Percentiles rank a stretch among this genome's conserved stretches.
These are phyloP conservation scores for Leccinum variabile DNA, from an alignment of 1,284 basidiomycete genomes.

Conservation along the genomic window DNA sequence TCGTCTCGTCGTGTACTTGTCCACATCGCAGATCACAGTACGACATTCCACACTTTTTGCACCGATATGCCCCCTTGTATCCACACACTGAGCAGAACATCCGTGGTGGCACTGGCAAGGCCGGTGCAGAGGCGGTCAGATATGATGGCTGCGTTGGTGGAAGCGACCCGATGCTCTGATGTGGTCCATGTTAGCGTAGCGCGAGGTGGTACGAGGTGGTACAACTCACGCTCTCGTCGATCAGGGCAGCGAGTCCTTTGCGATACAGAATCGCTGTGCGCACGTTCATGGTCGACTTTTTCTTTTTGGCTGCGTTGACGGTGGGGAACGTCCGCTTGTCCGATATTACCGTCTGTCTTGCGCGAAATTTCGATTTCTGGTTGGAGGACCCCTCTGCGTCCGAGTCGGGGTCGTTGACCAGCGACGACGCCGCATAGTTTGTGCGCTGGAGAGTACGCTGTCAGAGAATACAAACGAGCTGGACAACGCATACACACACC, in stretches of 20 bases:
- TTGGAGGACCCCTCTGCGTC: slow-evolving; percentile 32
- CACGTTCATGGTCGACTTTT: slow-evolving; percentile 79
- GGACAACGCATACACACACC: slow-evolving; percentile 38
- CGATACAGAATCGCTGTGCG: slow-evolving; percentile 76
- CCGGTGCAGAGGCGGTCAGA: slow-evolving; percentile 52
- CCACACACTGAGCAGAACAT: slow-evolving; percentile 67
- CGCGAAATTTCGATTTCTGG: slow-evolving; percentile 55
- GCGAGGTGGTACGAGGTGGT: not conserved
- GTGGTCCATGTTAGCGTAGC: slow-evolving; percentile 1
- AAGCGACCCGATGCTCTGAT: slow-evolving; percentile 57
- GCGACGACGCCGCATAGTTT: slow-evolving; percentile 64
- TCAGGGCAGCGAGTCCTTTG: slow-evolving; percentile 66
- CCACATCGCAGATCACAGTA: slow-evolving; percentile 61
- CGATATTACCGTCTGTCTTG: slow-evolving; percentile 65
- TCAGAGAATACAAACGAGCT: slow-evolving; percentile 4
- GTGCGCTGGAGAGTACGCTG: slow-evolving; percentile 51
- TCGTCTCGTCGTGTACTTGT: slow-evolving; percentile 57
- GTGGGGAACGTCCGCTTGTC: slow-evolving; percentile 57
- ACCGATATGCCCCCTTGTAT: slow-evolving; percentile 66
- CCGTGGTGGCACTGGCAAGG: slow-evolving; percentile 50
- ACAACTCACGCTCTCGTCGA: slow-evolving; percentile 74
- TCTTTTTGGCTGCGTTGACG: slow-evolving; percentile 48
- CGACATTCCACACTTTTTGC: slow-evolving; percentile 55
- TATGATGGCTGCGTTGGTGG: slow-evolving; percentile 56
- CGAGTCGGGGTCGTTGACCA: slow-evolving; percentile 47